Evolutionary conservation across 805 yeast genomes (phyloP), one percentile per base, ranked within the genome.

Genomic region (Barnettozyma sp.): DNA sequence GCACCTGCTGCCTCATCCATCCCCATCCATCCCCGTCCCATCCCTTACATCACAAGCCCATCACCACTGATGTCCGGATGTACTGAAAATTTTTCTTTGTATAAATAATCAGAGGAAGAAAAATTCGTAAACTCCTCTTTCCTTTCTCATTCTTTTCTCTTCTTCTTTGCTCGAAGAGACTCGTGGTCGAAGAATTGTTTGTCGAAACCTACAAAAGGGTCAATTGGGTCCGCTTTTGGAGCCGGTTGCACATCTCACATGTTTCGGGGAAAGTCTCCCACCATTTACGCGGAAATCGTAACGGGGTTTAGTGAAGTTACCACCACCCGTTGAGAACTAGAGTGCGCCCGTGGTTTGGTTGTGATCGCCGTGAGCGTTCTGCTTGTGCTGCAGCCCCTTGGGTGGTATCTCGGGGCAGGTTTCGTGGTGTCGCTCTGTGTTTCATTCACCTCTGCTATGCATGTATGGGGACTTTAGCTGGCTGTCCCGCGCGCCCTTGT

Each of bases 251-350:
- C n/a, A 9, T 2, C 40, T 17, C 26, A 36, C 46, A 58, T 57
- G 82, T 82, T 77, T 78, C 72, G 85, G 87, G 87, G 86, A 79
- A 79, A 79, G 87, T 79, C 87, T 79, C 86, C 87, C 75, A 82
- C 82, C 82, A 61, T 49, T 43, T 58, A 62, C 65, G 76, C 81
- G 86, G 86, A 77, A 78, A 78, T 55, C 69, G 65, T 49, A 59
- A 48, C 58, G 68, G 62, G 69, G 57, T 58, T n/a, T 53, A 58
- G 54, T 59, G 57, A 59, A 56, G 54, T 56, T 44, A 54, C 49
- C 27, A 18, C 56, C 47, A 60, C 66, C 60, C 64, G 56, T 54
- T 58, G 58, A 45, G 34, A 23, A 19, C 30, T 40, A 26, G 33
- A 14, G 20, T 24, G n/a, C 13, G 32, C 20, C 20, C 19, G 4